These are phyloP conservation scores for Xylaria sp. DNA, from an alignment of 2,329 filamentous ascomycete genomes.

Conservation along the genomic window DNA sequence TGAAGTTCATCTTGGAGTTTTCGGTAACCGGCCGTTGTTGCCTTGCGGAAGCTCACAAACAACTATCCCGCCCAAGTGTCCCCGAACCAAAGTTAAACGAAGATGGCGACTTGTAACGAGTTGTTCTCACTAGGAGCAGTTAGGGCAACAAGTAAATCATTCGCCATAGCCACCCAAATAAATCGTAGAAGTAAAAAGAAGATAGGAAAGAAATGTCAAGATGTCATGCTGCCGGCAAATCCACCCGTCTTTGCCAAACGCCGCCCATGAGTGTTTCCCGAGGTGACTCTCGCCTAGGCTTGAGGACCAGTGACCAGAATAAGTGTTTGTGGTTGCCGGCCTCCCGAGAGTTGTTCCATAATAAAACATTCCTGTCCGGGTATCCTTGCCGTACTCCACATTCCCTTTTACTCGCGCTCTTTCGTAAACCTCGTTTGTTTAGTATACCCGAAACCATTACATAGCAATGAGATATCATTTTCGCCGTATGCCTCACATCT, in stretches of 20 bases:
- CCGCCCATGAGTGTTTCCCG: conserved; percentile 46
- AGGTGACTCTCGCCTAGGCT: conserved; percentile 40
- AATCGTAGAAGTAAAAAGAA: conserved; percentile 23
- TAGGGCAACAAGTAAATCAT: conserved; percentile 43
- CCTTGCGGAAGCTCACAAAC: conserved; percentile 41
- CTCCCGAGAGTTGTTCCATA: conserved; percentile 41
- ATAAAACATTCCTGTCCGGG: conserved; percentile 47
- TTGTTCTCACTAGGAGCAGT: conserved; percentile 43
- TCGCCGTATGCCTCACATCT: conserved; percentile 44
- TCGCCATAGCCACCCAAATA: conserved; percentile 32
- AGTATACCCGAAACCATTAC: conserved; percentile 46
- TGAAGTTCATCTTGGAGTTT: conserved; percentile 12
- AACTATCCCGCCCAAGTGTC: conserved; percentile 44
- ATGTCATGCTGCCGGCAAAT: conserved; percentile 44
- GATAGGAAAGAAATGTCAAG: conserved; percentile 39
- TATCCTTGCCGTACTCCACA: conserved; percentile 48
- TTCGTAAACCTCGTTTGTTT: conserved; percentile 45
- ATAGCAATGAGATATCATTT: conserved; percentile 40
- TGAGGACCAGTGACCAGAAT: conserved; percentile 35
- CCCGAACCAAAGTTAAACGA: conserved; percentile 38
- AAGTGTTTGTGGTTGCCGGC: conserved; percentile 33
- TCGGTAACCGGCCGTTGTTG: conserved; percentile 14
- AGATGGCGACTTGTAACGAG: conserved; percentile 42
- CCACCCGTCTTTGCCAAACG: conserved; percentile 48
- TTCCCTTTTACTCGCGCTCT: conserved; percentile 38